Conservation (phyloP, 2,329 filamentous ascomycete species). For the Ophiostoma quercus region DNA sequence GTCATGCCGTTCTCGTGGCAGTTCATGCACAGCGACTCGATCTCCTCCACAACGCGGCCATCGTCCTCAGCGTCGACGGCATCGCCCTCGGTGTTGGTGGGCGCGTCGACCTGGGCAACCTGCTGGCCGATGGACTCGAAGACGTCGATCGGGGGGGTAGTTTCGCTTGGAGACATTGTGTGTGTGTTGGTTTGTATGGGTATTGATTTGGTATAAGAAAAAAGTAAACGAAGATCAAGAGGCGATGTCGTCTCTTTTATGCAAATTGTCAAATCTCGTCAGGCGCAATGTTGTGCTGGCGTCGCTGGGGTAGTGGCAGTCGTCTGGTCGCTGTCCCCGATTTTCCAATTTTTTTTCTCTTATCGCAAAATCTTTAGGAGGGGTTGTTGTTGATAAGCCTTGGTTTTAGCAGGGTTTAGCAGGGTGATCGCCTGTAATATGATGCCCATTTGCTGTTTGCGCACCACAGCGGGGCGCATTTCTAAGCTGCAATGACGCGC, state of each 20-base stretch:
- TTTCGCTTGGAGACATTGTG: conserved; percentile 35
- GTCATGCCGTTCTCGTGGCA: conserved; percentile 79
- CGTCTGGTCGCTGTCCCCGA: conserved; percentile 3
- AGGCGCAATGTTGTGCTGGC: conserved; percentile 9
- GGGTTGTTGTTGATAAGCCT: conserved; percentile 22
- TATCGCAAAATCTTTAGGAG: conserved; percentile 25
- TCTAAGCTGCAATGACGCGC: conserved; percentile 24
- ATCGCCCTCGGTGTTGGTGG: conserved; percentile 29
- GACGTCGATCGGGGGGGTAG: conserved; percentile 46
- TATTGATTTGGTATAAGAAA: background rate
- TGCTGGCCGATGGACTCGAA: conserved; percentile 61
- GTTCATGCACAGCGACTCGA: conserved; percentile 82
- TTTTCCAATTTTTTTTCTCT: conserved; percentile 12
- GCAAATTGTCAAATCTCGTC: conserved; percentile 9
- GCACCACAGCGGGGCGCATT: conserved; percentile 19
- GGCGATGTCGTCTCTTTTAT: background rate
- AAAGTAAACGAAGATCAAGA: background rate
- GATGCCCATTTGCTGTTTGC: conserved; percentile 1
- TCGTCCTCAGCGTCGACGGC: conserved; percentile 42
- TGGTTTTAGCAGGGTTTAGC: conserved; percentile 4
- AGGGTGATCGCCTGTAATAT: conserved; percentile 16
- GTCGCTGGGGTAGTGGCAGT: background rate
- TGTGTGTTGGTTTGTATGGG: conserved; percentile 14
- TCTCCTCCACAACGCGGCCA: conserved; percentile 56
- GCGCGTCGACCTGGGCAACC: conserved; percentile 46